phyloP scores from a whole-genome alignment of 805 yeast genomes.

The Saturnispora bothae region DNA sequence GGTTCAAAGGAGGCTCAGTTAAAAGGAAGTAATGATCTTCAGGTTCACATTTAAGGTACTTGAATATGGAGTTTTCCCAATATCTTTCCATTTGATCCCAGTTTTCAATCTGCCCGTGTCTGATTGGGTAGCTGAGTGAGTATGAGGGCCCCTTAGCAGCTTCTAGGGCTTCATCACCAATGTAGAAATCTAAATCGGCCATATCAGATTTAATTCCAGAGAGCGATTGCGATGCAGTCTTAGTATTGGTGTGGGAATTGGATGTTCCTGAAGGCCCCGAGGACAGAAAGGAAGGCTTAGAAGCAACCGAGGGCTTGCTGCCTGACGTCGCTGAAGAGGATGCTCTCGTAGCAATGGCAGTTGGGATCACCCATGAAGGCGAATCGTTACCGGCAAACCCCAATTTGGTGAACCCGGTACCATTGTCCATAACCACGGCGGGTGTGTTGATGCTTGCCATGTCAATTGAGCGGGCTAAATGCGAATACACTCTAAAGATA shows the following conservation, averaged over 20 bases:
- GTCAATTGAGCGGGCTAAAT: not conserved
- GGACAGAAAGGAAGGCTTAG: slow-evolving; percentile 37
- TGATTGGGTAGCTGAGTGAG: slow-evolving; percentile 81
- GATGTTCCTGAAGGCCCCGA: slow-evolving; percentile 21
- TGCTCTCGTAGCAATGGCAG: slow-evolving; percentile 81
- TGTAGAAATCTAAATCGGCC: slow-evolving; percentile 87
- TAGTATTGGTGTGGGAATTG: slow-evolving; percentile 12
- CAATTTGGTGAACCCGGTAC: slow-evolving; percentile 94
- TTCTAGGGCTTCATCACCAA: slow-evolving; percentile 88
- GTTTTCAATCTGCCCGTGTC: slow-evolving; percentile 96
- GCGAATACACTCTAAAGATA: not conserved
- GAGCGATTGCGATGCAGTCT: not conserved
- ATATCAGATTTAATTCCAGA: slow-evolving; percentile 39
- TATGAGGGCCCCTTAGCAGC: slow-evolving; percentile 90
- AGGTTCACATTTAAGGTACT: slow-evolving; percentile 94
- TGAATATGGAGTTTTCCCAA: slow-evolving; percentile 96
- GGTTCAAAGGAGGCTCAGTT: slow-evolving; percentile 97
- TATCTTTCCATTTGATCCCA: slow-evolving; percentile 99
- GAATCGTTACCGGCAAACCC: slow-evolving; percentile 99
- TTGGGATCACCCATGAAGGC: slow-evolving; percentile 94
- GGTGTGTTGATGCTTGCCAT: slow-evolving; percentile 70
- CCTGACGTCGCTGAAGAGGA: slow-evolving; percentile 26
- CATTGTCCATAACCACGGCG: slow-evolving; percentile 94
- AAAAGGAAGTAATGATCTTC: slow-evolving; percentile 93
- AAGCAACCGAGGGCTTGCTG: slow-evolving; percentile 32